Percentiles rank a stretch among this genome's conserved stretches.
Evolutionary conservation across 1,139 yeast species (phyloP).

Genomic region (Kodamaea fungicola): DNA sequence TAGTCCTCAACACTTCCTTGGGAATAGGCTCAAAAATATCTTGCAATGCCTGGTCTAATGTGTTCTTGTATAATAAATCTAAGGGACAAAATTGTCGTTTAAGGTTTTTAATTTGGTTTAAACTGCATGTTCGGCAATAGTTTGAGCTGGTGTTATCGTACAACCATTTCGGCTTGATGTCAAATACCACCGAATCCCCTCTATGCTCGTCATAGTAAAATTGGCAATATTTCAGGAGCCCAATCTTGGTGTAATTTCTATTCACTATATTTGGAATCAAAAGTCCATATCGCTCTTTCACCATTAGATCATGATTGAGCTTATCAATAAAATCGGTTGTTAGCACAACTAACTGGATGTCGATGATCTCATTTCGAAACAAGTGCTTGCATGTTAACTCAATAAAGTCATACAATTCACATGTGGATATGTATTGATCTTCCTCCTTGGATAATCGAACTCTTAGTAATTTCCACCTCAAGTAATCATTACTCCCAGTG

Average conservation of each 20-base stretch:
- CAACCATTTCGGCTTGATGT: conserved; percentile 48
- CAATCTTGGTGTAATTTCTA: conserved; percentile 26
- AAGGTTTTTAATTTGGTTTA: conserved; percentile 31
- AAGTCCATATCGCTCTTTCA: conserved; percentile 38
- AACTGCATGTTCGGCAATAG: conserved; percentile 46
- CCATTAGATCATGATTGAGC: conserved; percentile 29
- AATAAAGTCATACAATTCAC: conserved; percentile 42
- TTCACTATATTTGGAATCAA: conserved; percentile 39
- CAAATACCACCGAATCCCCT: conserved; percentile 31
- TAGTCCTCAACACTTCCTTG: conserved; percentile 12
- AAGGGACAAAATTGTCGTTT: conserved; percentile 44
- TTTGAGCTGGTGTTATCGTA: conserved; percentile 36
- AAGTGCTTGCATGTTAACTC: conserved; percentile 40
- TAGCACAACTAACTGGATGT: conserved; percentile 37
- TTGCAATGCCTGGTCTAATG: conserved; percentile 31
- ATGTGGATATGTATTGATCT: conserved; percentile 41
- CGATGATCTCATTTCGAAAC: conserved; percentile 38
- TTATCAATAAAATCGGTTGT: conserved; percentile 31
- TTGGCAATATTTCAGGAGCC: conserved; percentile 37
- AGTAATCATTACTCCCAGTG: conserved; percentile 34
- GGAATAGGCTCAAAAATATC: conserved; percentile 35
- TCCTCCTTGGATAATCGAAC: conserved; percentile 35
- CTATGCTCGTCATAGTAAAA: conserved; percentile 20
- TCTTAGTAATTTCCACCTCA: conserved; percentile 35
- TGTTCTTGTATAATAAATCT: conserved; percentile 33